Evolutionary conservation across 805 yeast genomes (phyloP), one percentile per base, ranked within the genome.

Genomic region (Kuraishia piskuri): DNA sequence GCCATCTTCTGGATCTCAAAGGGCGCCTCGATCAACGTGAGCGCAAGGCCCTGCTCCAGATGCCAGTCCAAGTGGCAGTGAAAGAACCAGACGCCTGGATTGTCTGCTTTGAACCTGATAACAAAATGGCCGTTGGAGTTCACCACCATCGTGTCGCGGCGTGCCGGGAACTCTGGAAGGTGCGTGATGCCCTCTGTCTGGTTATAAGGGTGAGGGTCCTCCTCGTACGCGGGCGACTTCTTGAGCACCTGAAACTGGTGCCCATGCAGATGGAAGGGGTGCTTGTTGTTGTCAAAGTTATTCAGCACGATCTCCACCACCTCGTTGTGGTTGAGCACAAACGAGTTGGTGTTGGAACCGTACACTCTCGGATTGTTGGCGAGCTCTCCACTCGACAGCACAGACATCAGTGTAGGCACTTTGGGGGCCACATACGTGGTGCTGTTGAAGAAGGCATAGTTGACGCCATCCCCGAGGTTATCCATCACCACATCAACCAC

Each of bases 21-120:
- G 21, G 94, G 92, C 26, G 86, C 88, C 67, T 87, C 95, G 46
- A 87, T 73, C 40, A 87, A 77, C 1, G 81, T 75, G 53, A 90
- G 62, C 12, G 96, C 96, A 62, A 92, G 79, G 64, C 99, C 99
- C 75, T 94, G 98, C 64, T 84, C 79, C 76, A 92, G 79, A 74
- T 94, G 99, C 99, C 99, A 92, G 69, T 94, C 98, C 64, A 94
- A 87, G 69, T 92, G 99, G 72, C 99, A 92, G 74, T 92, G 99
- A 95, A 94, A 94, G 69, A 84, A 81, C 99, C 98, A 92, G 48
- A 91, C 91, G 75, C 99, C 99, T 31, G 98, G 99, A 69, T 94
- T 90, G 62, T 86, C 82, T 12, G 96, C 90, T 60, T 72, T 77
- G 67, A 89, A 89, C 59, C 97, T 74, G 31, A 83, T 63, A 19